Base-by-base conservation (phyloP, 2,329 filamentous ascomycete genomes). In the Cladophialophora immunda region DNA sequence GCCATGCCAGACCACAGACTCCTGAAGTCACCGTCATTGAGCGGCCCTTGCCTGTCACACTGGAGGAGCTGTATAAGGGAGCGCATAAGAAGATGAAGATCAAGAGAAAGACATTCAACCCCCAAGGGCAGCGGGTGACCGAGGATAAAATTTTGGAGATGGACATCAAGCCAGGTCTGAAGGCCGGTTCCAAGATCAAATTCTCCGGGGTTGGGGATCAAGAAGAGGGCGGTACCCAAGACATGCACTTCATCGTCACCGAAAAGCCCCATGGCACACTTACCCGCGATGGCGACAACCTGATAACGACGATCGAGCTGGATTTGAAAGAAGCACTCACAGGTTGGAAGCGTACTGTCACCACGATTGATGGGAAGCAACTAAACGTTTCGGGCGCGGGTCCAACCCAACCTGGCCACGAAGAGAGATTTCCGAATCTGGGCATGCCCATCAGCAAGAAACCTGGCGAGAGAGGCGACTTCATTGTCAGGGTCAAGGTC, bases 191-290 rank as follows among this genome's bases (percentile, higher is more conserved):
- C 76, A 99, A 98, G 85, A 97, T 99, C 80, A 97, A 97, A 81
- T 99, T 97, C 77, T 92, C 92, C 76, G 93, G 94, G 50, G 94
- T 99, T n/a, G 95, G 95, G 11, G 95, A 99, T 79, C 94, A 98
- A 78, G 93, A 97, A 68, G 95, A 98, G 76, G 95, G 95, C 50
- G 94, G 94, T 15, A 92, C 93, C 66, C 95, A 99, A 79, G 95
- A 99, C 79, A 81, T 99, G 60, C 94, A 97, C 78, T 97, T 99
- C 75, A 90, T 99, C 66, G 87, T 99, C 25, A 91, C 93, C 79
- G 94, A 97, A 92, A 97, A 97, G 90, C 84, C 89, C 38, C 93
- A 99, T 75, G 87, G 92, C 0, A 85, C 93, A 52, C 97, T 92
- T 81, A 90, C 86, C 67, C 92, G 95, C 68, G 92, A 96, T 65